phyloP scores from a whole-genome alignment of 116 monocot genomes.

The Cymodocea nodosa region DNA sequence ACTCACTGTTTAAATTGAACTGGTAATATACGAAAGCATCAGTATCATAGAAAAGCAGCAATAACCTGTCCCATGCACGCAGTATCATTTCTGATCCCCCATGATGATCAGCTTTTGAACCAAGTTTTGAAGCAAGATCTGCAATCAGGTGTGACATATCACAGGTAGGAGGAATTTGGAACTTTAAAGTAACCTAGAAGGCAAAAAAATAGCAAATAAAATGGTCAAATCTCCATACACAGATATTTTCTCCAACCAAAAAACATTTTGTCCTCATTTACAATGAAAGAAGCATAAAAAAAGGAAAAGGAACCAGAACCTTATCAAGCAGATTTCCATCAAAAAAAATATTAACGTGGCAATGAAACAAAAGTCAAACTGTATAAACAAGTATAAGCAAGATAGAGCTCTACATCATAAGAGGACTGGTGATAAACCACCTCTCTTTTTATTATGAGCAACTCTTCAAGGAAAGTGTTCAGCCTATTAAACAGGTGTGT shows the following conservation, averaged over 20 bases:
- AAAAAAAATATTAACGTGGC: too few relatives aligned
- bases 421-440: too few relatives aligned
- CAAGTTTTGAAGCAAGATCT: constrained; percentile 21
- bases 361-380: too few relatives aligned
- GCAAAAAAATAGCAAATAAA: background rate
- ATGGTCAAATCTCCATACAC: background rate
- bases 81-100: constrained; percentile 25
- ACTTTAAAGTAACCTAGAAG: constrained; percentile 18
- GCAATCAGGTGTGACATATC: constrained; percentile 18
- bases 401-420: too few relatives aligned
- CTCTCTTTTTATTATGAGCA: too few relatives aligned
- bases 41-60: background rate
- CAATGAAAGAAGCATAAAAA: too few relatives aligned
- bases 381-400: too few relatives aligned
- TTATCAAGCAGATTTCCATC: too few relatives aligned
- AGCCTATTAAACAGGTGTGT: too few relatives aligned
- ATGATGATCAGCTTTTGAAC: constrained; percentile 16
- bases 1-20: too few relatives aligned
- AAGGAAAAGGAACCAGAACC: too few relatives aligned
- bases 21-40: background rate
- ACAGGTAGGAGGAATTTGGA: constrained; percentile 19
- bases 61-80: constrained; percentile 25
- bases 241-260: background rate
- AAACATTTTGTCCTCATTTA: background rate
- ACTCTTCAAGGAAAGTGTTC: too few relatives aligned